Conservation (phyloP, 768 basidiomycete species). For the Dioszegia crocea region DNA sequence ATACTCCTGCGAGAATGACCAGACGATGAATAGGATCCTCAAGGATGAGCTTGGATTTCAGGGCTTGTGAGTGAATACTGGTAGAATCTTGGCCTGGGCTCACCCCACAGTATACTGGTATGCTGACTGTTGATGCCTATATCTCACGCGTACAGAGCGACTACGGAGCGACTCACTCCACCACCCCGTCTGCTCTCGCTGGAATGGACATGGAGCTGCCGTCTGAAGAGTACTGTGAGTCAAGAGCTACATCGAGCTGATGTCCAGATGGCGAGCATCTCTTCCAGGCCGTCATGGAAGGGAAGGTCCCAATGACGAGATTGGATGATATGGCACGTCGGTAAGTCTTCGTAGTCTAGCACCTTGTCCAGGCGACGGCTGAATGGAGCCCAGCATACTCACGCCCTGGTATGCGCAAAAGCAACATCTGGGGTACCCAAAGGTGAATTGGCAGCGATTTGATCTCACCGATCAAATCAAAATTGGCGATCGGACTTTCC, state of each 20-base stretch:
- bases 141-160: conserved; percentile 29
- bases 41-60: conserved; percentile 49
- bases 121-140: not conserved
- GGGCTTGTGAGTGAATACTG: conserved; percentile 34
- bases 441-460: conserved; percentile 53
- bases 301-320: conserved; percentile 26
- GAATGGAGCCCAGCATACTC: conserved; percentile 27
- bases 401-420: conserved; percentile 55
- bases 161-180: conserved; percentile 43
- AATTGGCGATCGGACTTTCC: conserved; percentile 16
- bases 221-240: conserved; percentile 28
- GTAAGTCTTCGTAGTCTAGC: conserved; percentile 18
- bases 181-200: conserved; percentile 20
- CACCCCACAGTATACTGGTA: not conserved
- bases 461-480: conserved; percentile 25
- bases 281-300: conserved; percentile 29
- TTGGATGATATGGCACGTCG: conserved; percentile 45
- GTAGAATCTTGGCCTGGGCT: not conserved
- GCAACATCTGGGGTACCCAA: conserved; percentile 63
- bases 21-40: conserved; percentile 43
- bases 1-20: conserved; percentile 44
- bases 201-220: conserved; percentile 48
- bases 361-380: not conserved
- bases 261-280: conserved; percentile 26
- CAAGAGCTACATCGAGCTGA: not conserved